phyloP scores from a whole-genome alignment of 352 stramenopile genomes.

The Globisporangium canariense region DNA sequence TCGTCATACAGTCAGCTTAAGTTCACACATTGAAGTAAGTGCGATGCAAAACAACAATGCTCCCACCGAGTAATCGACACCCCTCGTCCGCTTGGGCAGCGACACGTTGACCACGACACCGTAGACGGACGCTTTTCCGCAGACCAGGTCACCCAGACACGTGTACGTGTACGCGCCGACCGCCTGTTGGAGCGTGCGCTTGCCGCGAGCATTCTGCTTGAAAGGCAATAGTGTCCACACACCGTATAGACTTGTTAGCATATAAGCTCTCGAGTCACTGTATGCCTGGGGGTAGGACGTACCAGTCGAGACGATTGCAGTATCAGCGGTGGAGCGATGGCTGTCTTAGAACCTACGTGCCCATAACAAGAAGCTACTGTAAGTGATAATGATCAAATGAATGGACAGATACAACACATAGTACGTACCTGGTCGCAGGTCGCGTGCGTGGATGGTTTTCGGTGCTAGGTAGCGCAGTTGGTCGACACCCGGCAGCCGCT shows the following conservation, averaged over 20 bases:
- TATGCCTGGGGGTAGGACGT: not conserved
- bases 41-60: not conserved
- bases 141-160: conserved; percentile 45
- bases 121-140: conserved; percentile 58
- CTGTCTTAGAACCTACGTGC: not conserved
- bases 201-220: conserved; percentile 29
- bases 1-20: too few species aligned
- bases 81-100: conserved; percentile 57
- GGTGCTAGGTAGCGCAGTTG: conserved; percentile 51
- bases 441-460: conserved; percentile 35
- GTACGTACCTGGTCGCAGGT: conserved; percentile 26
- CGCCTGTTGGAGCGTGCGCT: conserved; percentile 43
- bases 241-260: not conserved
- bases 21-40: not conserved
- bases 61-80: conserved; percentile 62
- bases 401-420: not conserved
- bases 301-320: not conserved
- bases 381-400: not conserved
- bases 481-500: conserved; percentile 43
- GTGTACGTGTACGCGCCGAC: conserved; percentile 54
- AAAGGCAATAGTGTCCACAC: conserved; percentile 6
- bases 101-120: conserved; percentile 73
- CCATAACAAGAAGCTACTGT: not conserved
- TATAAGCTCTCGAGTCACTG: not conserved
- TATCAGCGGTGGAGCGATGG: not conserved